Conservation (phyloP, 106 monocot genomes). For the Dendrobium huoshanense region DNA sequence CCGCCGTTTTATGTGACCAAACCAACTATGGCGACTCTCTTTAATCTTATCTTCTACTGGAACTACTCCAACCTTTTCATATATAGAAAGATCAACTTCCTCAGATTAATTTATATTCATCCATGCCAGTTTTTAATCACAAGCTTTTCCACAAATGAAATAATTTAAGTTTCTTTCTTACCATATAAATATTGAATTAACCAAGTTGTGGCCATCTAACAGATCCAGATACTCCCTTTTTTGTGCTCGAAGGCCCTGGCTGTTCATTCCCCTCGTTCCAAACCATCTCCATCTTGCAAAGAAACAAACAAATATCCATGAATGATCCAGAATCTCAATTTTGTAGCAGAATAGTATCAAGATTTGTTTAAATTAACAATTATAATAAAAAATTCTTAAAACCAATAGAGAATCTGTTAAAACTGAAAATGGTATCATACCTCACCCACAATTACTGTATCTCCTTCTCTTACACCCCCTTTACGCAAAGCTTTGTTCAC, state of each 20-base stretch:
- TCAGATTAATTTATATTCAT: not conserved
- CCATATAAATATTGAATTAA: constrained; percentile 17
- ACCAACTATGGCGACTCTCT: too few species aligned
- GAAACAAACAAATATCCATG: not conserved
- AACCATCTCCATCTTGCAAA: constrained; percentile 85
- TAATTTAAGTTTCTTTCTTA: not conserved
- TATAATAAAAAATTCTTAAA: not conserved
- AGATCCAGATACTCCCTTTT: constrained; percentile 26
- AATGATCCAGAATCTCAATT: not conserved
- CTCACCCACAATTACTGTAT: constrained; percentile 90
- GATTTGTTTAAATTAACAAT: not conserved
- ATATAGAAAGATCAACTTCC: too few species aligned
- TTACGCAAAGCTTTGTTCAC: constrained; percentile 86
- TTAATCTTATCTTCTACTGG: too few species aligned
- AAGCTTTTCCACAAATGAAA: not conserved
- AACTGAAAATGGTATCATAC: constrained; percentile 32
- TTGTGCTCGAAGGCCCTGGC: constrained; percentile 22
- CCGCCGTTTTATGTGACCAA: too few species aligned
- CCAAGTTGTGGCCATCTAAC: constrained; percentile 46
- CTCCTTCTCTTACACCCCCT: constrained; percentile 90
- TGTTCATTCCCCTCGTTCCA: constrained; percentile 61
- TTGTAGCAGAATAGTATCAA: not conserved
- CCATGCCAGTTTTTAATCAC: not conserved
- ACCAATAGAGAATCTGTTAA: not conserved
- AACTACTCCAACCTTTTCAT: too few species aligned